phyloP scores from a whole-genome alignment of 768 basidiomycete genomes.

The Pulveroboletus sp. region DNA sequence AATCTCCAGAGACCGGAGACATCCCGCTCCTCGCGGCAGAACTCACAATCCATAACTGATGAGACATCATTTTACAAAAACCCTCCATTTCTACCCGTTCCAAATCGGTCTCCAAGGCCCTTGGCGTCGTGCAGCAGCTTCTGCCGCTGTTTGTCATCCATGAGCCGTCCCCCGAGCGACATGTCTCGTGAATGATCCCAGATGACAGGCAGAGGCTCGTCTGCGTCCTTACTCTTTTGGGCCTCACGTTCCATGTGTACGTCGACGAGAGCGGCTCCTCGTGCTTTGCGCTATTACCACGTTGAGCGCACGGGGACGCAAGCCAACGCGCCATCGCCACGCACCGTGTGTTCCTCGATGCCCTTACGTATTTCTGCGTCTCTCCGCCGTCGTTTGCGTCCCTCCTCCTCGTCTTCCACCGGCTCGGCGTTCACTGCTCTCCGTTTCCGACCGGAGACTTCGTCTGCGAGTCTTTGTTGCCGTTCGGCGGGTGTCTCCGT shows the following conservation, averaged over 20 bases:
- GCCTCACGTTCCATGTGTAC: constrained; percentile 41
- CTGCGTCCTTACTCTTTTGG: constrained; percentile 38
- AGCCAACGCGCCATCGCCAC: constrained; percentile 21
- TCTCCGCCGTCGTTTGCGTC: constrained; percentile 52
- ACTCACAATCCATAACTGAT: not conserved
- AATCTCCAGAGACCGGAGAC: constrained; percentile 2
- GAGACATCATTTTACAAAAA: constrained; percentile 40
- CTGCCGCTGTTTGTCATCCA: constrained; percentile 82
- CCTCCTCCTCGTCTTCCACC: constrained; percentile 35
- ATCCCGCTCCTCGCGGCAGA: constrained; percentile 7
- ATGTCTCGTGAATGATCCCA: constrained; percentile 96
- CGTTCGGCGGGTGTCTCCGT: constrained; percentile 95
- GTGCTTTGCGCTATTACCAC: constrained; percentile 40
- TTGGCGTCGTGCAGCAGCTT: constrained; percentile 78
- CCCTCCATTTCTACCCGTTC: constrained; percentile 63
- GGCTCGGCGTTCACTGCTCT: constrained; percentile 54
- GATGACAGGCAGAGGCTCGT: constrained; percentile 59
- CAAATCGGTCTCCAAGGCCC: constrained; percentile 80
- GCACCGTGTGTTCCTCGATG: constrained; percentile 78
- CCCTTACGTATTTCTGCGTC: constrained; percentile 68
- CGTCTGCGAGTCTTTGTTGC: constrained; percentile 88
- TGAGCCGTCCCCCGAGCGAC: constrained; percentile 77
- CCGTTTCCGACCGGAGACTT: constrained; percentile 87
- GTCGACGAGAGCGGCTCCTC: constrained; percentile 52
- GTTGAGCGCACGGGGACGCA: not conserved